phyloP scores from a whole-genome alignment of 2,329 filamentous ascomycete genomes.

The Pseudogymnoascus sp. region DNA sequence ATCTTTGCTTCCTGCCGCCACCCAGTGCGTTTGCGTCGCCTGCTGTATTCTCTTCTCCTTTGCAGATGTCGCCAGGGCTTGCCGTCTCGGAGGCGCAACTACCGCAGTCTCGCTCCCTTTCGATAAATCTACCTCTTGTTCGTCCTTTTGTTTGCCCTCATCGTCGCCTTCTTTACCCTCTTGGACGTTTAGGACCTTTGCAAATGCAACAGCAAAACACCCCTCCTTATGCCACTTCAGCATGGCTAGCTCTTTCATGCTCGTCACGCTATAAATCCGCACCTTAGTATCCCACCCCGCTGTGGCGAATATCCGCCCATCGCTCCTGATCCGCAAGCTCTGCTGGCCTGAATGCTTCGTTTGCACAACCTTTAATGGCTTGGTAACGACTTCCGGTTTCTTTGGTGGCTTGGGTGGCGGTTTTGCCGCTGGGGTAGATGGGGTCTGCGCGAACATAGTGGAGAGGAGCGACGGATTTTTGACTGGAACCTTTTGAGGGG shows the following conservation, averaged over 20 bases:
- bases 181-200: slow-evolving; percentile 30
- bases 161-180: slow-evolving; percentile 8
- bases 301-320: slow-evolving; percentile 77
- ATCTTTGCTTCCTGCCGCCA: slow-evolving; percentile 87
- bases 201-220: slow-evolving; percentile 75
- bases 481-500: neutral
- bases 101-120: neutral
- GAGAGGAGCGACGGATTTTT: neutral
- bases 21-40: slow-evolving; percentile 71
- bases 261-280: slow-evolving; percentile 72
- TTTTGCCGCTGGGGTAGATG: neutral
- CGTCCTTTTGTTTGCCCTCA: slow-evolving; percentile 10
- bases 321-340: slow-evolving; percentile 64
- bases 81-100: slow-evolving; percentile 14
- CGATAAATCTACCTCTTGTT: neutral
- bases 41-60: slow-evolving; percentile 56
- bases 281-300: slow-evolving; percentile 85
- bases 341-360: slow-evolving; percentile 92
- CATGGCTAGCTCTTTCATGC: slow-evolving; percentile 80
- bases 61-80: slow-evolving; percentile 39
- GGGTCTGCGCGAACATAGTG: neutral
- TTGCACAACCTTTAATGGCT: slow-evolving; percentile 53
- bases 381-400: slow-evolving; percentile 17
- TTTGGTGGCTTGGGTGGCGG: neutral
- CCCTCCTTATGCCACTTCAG: slow-evolving; percentile 91